Conservation (phyloP, 805 yeast genomes). For the Lachancea waltii region DNA sequence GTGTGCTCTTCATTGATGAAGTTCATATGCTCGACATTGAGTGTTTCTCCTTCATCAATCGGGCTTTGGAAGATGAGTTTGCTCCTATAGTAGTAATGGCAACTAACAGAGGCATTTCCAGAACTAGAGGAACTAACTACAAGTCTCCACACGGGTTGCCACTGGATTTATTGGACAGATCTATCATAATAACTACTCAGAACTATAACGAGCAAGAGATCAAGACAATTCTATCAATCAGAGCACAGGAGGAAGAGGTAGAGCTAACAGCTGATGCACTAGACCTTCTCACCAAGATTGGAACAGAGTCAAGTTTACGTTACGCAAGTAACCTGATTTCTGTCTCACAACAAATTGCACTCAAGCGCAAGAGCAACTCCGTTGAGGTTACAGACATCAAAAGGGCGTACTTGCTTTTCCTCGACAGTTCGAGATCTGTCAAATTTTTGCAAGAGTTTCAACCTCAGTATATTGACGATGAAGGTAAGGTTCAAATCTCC, state of each 20-base stretch:
- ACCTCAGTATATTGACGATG: conserved; percentile 67
- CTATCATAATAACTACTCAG: conserved; percentile 83
- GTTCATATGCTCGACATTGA: conserved; percentile 98
- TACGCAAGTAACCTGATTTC: conserved; percentile 88
- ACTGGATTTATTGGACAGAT: conserved; percentile 85
- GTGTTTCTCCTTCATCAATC: conserved; percentile 87
- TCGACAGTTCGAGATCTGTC: conserved; percentile 86
- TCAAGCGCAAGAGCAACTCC: conserved; percentile 59
- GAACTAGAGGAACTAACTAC: conserved; percentile 87
- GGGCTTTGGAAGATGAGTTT: conserved; percentile 94
- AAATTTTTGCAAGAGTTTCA: conserved; percentile 69
- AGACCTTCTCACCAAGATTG: conserved; percentile 81
- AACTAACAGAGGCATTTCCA: conserved; percentile 92
- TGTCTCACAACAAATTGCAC: conserved; percentile 81
- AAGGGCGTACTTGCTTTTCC: conserved; percentile 77
- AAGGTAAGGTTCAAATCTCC: conserved; percentile 62
- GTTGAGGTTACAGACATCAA: conserved; percentile 81
- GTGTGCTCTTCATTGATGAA: conserved; percentile 95
- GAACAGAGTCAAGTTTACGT: conserved; percentile 82
- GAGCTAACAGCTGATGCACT: conserved; percentile 77
- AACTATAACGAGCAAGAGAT: conserved; percentile 78
- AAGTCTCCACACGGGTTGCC: conserved; percentile 98
- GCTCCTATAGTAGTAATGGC: conserved; percentile 98
- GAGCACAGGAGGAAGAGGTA: conserved; percentile 93
- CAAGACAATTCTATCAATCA: conserved; percentile 74